A percentile compares a stretch with the other conserved stretches of the same genome.
phyloP scores from a whole-genome alignment of 1,284 basidiomycete genomes.

The Marasmius oreades region DNA sequence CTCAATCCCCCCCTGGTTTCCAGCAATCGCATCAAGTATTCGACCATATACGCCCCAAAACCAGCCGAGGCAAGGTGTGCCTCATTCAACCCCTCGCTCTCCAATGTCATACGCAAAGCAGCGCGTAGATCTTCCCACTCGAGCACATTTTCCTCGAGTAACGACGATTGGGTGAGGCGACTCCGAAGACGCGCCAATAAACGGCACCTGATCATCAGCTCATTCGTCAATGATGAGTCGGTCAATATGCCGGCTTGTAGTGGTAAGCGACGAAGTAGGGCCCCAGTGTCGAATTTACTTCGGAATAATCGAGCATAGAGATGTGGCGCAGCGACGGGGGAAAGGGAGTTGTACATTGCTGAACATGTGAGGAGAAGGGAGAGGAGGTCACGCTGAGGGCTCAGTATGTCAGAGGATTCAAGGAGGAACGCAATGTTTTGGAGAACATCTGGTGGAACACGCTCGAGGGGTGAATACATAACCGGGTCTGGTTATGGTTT shows the following conservation, averaged over 20 bases:
- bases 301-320: constrained; percentile 63
- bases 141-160: constrained; percentile 20
- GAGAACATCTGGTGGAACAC: constrained; percentile 48
- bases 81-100: constrained; percentile 42
- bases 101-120: constrained; percentile 47
- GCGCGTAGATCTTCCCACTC: constrained; percentile 43
- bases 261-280: constrained; percentile 33
- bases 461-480: constrained; percentile 43
- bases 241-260: constrained; percentile 23
- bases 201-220: constrained; percentile 40
- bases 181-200: constrained; percentile 41
- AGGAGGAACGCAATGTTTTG: constrained; percentile 45
- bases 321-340: constrained; percentile 42
- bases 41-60: constrained; percentile 32
- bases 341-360: constrained; percentile 41
- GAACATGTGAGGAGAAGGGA: constrained; percentile 41
- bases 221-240: constrained; percentile 43
- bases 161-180: constrained; percentile 23
- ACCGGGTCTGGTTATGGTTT: constrained; percentile 15
- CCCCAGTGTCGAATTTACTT: constrained; percentile 47
- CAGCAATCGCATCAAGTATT: constrained; percentile 5
- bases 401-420: constrained; percentile 31
- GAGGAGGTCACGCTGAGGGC: constrained; percentile 36
- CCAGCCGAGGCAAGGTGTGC: constrained; percentile 35
- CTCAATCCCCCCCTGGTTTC: not conserved